Conservation (phyloP, 805 yeast species). For the Blastobotrys chiropterorum region DNA sequence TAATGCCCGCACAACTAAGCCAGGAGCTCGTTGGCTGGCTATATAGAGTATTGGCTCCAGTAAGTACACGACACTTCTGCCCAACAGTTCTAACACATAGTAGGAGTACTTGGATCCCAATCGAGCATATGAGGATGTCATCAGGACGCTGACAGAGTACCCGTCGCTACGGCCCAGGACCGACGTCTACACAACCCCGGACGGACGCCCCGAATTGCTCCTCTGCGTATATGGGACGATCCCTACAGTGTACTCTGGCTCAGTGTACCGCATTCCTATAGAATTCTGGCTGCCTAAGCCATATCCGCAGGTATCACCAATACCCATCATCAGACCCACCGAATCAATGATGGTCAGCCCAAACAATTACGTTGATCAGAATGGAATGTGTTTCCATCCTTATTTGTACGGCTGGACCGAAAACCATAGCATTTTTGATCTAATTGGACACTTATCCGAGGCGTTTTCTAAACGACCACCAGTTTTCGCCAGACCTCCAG, state of each 20-base stretch:
- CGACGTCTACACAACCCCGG: slow-evolving; percentile 48
- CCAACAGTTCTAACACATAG: background rate
- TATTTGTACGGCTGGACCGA: slow-evolving; percentile 53
- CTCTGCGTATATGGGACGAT: slow-evolving; percentile 59
- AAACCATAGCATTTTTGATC: slow-evolving; percentile 26
- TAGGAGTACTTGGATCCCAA: slow-evolving; percentile 50
- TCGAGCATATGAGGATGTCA: slow-evolving; percentile 55
- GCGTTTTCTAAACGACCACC: slow-evolving; percentile 42
- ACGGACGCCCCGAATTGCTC: slow-evolving; percentile 55
- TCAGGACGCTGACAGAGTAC: slow-evolving; percentile 45
- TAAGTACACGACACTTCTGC: slow-evolving; percentile 16
- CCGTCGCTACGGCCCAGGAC: slow-evolving; percentile 64
- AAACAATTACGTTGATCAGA: slow-evolving; percentile 60
- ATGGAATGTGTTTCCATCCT: slow-evolving; percentile 69
- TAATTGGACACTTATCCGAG: slow-evolving; percentile 31
- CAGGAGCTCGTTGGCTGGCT: slow-evolving; percentile 50
- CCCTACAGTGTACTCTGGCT: slow-evolving; percentile 29
- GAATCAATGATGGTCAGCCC: slow-evolving; percentile 44
- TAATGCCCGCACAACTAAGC: background rate
- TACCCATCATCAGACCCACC: slow-evolving; percentile 57
- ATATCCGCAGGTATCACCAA: slow-evolving; percentile 66
- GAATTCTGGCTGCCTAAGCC: slow-evolving; percentile 71
- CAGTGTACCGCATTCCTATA: slow-evolving; percentile 45
- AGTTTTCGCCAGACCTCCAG: slow-evolving; percentile 34
- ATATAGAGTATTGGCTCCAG: slow-evolving; percentile 47